Base-by-base conservation (phyloP, 257 asterid genomes). In the Perilla frutescens region DNA sequence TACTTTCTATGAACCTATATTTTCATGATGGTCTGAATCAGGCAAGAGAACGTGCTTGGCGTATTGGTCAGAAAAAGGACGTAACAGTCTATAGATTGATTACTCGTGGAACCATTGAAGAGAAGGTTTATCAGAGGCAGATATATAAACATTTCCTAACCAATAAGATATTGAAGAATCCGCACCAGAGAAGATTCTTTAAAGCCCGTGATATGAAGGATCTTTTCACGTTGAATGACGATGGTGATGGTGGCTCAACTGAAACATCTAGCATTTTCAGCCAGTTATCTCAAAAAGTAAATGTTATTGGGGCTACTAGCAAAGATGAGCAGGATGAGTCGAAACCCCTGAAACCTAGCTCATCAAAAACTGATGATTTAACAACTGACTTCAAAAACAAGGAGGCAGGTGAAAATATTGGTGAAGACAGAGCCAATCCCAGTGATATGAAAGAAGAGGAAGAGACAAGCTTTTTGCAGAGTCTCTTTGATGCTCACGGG, bases 31-130 rank as follows among this genome's bases (percentile, higher is more conserved):
- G 48, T 77, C 68, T 73, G 74, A 65, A 71, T 77, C 87, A 95
- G 99, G 99, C 99, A 47, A 85, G 98, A 77, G 99, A 95, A 83
- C 99, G 99, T 67, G 99, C 99, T 26, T 95, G 99, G 98, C 99
- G 99, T 73, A 95, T 95, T 88, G 99, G 99, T 74, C 99, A 95
- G 83, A 87, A 75, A 29, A 91, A 84, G 83, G 99, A 95, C 69
- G 99, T 95, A 55, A 86, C 92, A 48, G 81, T 95, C 58, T 95
- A 91, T 80, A 85, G 99, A 84, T 85, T 95, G 88, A 95, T 95
- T 60, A 92, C 98, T 64, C 91, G 96, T 66, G 99, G 99, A 79
- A 92, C 99, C 56, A 95, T 95, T 71, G 99, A 95, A 80, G 99
- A 95, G 92, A 95, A 95, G 87, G 97, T 95, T 75, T 95, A 95